Conservation (phyloP, 352 stramenopile species). For the Elongisporangium anandrum region DNA sequence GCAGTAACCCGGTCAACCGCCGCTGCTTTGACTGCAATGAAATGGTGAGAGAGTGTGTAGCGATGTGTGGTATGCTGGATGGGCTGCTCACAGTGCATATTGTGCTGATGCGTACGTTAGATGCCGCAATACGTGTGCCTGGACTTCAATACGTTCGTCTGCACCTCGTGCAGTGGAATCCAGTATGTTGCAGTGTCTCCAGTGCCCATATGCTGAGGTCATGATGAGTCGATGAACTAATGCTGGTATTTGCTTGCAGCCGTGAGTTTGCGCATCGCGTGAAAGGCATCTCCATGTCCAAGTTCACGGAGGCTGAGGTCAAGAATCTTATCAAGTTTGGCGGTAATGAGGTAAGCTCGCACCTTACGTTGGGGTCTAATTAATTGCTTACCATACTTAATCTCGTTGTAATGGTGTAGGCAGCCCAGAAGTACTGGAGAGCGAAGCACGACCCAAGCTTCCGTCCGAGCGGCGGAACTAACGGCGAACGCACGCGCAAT, state of each 20-base stretch:
- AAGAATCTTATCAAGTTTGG: slow-evolving; percentile 86
- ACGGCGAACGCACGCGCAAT: slow-evolving; percentile 83
- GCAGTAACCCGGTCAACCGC: slow-evolving; percentile 59
- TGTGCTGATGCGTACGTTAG: slow-evolving; percentile 19
- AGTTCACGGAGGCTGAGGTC: slow-evolving; percentile 90
- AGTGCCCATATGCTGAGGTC: background rate
- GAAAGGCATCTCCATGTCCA: slow-evolving; percentile 93
- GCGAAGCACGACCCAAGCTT: slow-evolving; percentile 80
- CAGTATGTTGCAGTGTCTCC: slow-evolving; percentile 51
- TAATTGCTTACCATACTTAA: background rate
- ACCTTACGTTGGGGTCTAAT: background rate
- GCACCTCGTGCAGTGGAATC: slow-evolving; percentile 91
- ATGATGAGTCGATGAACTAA: slow-evolving; percentile 2
- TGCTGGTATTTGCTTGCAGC: slow-evolving; percentile 20
- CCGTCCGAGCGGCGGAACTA: slow-evolving; percentile 59
- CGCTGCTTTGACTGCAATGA: slow-evolving; percentile 90
- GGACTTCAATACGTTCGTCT: slow-evolving; percentile 95
- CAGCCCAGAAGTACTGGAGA: slow-evolving; percentile 82
- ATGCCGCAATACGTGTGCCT: slow-evolving; percentile 91
- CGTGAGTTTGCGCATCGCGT: slow-evolving; percentile 91
- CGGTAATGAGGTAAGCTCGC: slow-evolving; percentile 75
- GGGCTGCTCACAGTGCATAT: slow-evolving; percentile 1
- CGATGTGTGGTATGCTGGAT: background rate
- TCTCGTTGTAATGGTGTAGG: slow-evolving; percentile 18
- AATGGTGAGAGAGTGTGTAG: slow-evolving; percentile 44